These are phyloP conservation scores for Ogataea minuta DNA, from an alignment of 805 yeast species.

Conservation along the genomic window DNA sequence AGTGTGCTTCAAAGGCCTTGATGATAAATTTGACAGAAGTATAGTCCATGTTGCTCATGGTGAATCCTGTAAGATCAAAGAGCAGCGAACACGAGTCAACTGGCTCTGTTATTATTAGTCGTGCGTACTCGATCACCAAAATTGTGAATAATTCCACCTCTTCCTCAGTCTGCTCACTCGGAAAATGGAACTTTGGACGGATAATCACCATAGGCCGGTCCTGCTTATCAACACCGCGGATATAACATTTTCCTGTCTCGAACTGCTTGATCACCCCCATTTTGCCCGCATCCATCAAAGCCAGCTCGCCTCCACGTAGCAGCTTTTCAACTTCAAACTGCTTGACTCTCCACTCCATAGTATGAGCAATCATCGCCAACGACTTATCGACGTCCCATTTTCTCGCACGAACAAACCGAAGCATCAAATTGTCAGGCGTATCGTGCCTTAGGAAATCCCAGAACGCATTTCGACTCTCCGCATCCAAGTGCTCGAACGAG, in stretches of 20 bases:
- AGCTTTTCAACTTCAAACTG: constrained; percentile 61
- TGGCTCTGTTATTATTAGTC: constrained; percentile 71
- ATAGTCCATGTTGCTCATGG: constrained; percentile 91
- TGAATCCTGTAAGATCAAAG: constrained; percentile 83
- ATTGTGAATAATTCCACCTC: constrained; percentile 78
- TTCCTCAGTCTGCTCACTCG: constrained; percentile 62
- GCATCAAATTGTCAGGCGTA: constrained; percentile 71
- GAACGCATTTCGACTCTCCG: constrained; percentile 50
- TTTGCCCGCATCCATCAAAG: constrained; percentile 43
- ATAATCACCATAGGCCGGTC: constrained; percentile 81
- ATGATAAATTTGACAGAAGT: constrained; percentile 87
- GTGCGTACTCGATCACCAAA: constrained; percentile 74
- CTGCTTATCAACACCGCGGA: constrained; percentile 69
- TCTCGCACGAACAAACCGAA: constrained; percentile 83
- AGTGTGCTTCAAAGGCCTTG: constrained; percentile 89
- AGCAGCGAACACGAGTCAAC: constrained; percentile 78
- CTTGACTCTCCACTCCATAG: constrained; percentile 71
- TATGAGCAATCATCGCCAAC: constrained; percentile 65
- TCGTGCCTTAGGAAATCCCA: constrained; percentile 71
- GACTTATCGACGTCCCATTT: constrained; percentile 76
- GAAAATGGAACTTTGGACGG: constrained; percentile 73
- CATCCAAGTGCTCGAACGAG: constrained; percentile 50
- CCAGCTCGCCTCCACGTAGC: constrained; percentile 70
- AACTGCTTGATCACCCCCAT: constrained; percentile 54
- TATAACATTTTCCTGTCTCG: constrained; percentile 64